Evolutionary conservation across 2,329 filamentous ascomycete genomes (phyloP).

Genomic region (Fusarium nanum): DNA sequence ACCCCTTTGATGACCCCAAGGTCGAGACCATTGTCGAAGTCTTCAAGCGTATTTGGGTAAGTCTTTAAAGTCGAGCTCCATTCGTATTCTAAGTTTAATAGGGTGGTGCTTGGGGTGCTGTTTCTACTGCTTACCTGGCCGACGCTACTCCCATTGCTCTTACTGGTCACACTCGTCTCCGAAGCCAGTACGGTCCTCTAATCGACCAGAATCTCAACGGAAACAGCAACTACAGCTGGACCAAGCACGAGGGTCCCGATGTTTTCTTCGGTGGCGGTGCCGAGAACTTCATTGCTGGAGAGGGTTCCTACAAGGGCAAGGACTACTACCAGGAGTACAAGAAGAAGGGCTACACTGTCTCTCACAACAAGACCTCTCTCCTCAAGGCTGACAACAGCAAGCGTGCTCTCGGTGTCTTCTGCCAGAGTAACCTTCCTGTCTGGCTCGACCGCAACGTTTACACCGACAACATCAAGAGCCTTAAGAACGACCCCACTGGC

Average conservation of each 20-base stretch:
- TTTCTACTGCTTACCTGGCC: constrained; percentile 83
- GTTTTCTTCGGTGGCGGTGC: constrained; percentile 86
- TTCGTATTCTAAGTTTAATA: constrained; percentile 39
- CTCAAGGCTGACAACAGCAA: constrained; percentile 65
- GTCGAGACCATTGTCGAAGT: constrained; percentile 86
- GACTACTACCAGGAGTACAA: constrained; percentile 84
- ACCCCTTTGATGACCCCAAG: constrained; percentile 85
- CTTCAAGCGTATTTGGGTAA: constrained; percentile 75
- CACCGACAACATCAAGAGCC: constrained; percentile 72
- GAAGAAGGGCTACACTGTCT: constrained; percentile 77
- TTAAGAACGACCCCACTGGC: constrained; percentile 77
- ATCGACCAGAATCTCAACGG: constrained; percentile 83
- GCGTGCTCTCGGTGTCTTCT: constrained; percentile 82
- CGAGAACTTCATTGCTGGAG: constrained; percentile 77
- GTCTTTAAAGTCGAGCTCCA: constrained; percentile 39
- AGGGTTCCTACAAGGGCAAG: constrained; percentile 73
- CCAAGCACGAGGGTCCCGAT: constrained; percentile 77
- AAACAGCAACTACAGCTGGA: constrained; percentile 84
- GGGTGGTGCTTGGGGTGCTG: constrained; percentile 70
- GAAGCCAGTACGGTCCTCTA: constrained; percentile 75
- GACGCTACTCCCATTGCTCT: constrained; percentile 86
- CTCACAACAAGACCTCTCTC: constrained; percentile 79
- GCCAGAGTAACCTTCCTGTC: constrained; percentile 78
- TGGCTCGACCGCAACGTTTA: constrained; percentile 91
- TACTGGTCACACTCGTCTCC: constrained; percentile 77